Evolutionary conservation across 2,329 filamentous ascomycete genomes (phyloP).

Genomic region (Colletotrichum tabaci): DNA sequence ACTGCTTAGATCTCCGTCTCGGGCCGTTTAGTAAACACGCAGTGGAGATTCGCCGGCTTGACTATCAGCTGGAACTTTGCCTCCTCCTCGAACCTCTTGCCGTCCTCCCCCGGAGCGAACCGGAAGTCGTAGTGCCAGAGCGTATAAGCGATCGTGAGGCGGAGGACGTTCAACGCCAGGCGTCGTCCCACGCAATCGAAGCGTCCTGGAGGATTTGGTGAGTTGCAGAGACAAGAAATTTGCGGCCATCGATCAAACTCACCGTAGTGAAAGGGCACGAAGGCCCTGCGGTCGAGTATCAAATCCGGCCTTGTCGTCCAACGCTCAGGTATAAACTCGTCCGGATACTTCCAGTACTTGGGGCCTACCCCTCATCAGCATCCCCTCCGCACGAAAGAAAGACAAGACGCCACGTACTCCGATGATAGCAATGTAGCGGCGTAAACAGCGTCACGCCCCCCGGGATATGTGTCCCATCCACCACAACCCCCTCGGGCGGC

Average conservation of each 20-base stretch:
- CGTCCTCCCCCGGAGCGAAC: constrained; percentile 37
- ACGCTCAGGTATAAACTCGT: constrained; percentile 46
- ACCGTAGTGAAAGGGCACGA: constrained; percentile 31
- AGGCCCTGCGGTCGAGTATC: constrained; percentile 43
- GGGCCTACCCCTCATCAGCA: background rate
- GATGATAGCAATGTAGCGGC: constrained; percentile 29
- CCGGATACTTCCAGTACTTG: constrained; percentile 36
- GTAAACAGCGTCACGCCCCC: constrained; percentile 42
- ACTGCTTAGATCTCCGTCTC: background rate
- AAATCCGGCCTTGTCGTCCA: constrained; percentile 45
- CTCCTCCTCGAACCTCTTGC: background rate
- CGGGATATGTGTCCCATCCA: constrained; percentile 48
- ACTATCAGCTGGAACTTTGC: constrained; percentile 31
- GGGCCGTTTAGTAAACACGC: constrained; percentile 28
- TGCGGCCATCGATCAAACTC: background rate
- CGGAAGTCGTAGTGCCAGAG: constrained; percentile 40
- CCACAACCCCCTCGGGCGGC: constrained; percentile 46
- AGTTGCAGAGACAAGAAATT: background rate
- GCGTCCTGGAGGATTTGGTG: background rate
- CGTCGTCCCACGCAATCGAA: constrained; percentile 38
- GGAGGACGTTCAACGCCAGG: constrained; percentile 31
- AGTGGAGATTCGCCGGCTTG: constrained; percentile 30
- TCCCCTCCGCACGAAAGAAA: background rate
- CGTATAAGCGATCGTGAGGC: constrained; percentile 33
- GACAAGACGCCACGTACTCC: background rate